phyloP scores from a whole-genome alignment of 2,329 filamentous ascomycete species.

The Aspergillus pseudotamarii region DNA sequence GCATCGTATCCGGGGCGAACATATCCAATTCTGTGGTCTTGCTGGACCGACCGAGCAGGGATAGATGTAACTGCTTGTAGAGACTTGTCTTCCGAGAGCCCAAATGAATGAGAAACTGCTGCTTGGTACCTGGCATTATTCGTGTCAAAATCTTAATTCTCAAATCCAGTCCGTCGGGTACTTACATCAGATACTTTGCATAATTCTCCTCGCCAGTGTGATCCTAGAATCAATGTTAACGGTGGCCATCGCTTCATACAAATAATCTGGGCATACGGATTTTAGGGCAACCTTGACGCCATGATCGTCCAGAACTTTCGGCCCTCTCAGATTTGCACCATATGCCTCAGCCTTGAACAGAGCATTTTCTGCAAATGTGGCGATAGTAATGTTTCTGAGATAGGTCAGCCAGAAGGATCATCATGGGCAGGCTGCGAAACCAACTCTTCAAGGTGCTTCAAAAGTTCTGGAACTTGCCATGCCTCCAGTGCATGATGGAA shows the following conservation, averaged over 20 bases:
- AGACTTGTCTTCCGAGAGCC: conserved; percentile 63
- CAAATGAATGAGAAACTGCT: conserved; percentile 53
- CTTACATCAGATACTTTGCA: conserved; percentile 27
- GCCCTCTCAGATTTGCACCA: conserved; percentile 65
- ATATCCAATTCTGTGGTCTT: conserved; percentile 62
- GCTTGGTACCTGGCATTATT: conserved; percentile 51
- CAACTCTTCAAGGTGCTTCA: conserved; percentile 2
- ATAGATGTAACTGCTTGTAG: conserved; percentile 61
- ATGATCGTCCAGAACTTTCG: conserved; percentile 66
- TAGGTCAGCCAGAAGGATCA: not conserved
- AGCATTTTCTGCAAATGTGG: conserved; percentile 70
- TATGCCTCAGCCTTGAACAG: conserved; percentile 72
- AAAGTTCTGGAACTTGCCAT: conserved; percentile 65
- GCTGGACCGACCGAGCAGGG: conserved; percentile 60
- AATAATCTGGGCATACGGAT: conserved; percentile 49
- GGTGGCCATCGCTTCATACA: not conserved
- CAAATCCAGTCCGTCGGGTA: fast-evolving
- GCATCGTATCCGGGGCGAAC: conserved; percentile 65
- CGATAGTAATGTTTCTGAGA: conserved; percentile 52
- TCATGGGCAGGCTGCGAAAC: not conserved
- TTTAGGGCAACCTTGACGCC: conserved; percentile 72
- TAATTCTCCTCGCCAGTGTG: conserved; percentile 10
- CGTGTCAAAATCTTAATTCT: not conserved
- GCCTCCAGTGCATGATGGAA: conserved; percentile 73
- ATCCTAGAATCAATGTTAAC: not conserved